Base-by-base conservation (phyloP, 305 asterid species). In the Fraxinus sp. region DNA sequence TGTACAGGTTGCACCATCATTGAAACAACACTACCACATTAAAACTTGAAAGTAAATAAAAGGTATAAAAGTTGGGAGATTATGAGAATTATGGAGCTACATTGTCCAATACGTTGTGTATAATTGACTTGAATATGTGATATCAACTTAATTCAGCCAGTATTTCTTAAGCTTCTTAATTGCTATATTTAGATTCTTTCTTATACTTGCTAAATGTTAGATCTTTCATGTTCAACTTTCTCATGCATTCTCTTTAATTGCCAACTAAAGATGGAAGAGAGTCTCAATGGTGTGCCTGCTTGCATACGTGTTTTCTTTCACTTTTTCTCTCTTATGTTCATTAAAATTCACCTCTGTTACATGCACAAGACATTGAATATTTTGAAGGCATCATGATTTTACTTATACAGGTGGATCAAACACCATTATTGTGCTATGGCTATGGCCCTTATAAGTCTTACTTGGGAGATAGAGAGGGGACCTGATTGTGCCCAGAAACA, bases 361-460 rank as follows among this genome's bases (percentile, higher is more conserved):
- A 43, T 30, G 52, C 75, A 36, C 59, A 78, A 82, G 75, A 7
- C 26, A 68, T 71, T 28, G 52, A 77, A 36, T 78, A 64, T 37
- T 80, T 43, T 37, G 77, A 79, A 41, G 57, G 30, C 49, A 33
- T 81, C 35, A 5, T 41, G 78, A 57, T 75, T 55, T 79, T 85
- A 76, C 62, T 86, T 87, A 75, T 88, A 80, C 92, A 96, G 99
- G 98, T 95, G 99, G 99, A 93, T 96, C 32, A 59, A 20, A 20
- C 70, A 59, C 14, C 70, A 59, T 84, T 96, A 96, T 43, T 95
- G 88, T 83, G 97, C 98, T 73, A 93, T 90, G 98, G 97, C 87
- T 77, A 96, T 96, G 99, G 98, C 98, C 86, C 95, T 96, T 82
- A 93, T 96, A 77, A 96, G 99, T 91, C 98, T 96, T 81, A 96